A percentile compares a stretch with the other conserved stretches of the same genome.
Evolutionary conservation across 306 rosid species (phyloP).

Genomic region (Vigna radiata): DNA sequence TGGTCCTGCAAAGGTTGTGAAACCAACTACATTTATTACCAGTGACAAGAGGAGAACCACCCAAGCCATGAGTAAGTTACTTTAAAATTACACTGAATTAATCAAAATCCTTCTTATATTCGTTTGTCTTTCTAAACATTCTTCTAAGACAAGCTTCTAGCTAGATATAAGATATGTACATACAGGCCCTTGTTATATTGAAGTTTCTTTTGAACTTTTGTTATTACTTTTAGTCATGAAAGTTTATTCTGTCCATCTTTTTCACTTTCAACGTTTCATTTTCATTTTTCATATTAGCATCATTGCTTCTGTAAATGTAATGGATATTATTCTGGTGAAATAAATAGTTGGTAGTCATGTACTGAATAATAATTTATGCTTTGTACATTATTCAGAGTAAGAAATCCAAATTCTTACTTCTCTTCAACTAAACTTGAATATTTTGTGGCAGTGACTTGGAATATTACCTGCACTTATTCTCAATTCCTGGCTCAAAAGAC

Average conservation of each 20-base stretch:
- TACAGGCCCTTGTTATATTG: neutral
- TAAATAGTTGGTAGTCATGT: slow-evolving; percentile 6
- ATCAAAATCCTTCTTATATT: neutral
- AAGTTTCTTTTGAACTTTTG: neutral
- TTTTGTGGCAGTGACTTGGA: slow-evolving; percentile 95
- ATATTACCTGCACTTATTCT: slow-evolving; percentile 92
- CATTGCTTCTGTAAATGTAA: neutral
- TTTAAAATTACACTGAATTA: slow-evolving; percentile 21
- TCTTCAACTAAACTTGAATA: slow-evolving; percentile 35
- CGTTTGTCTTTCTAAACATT: slow-evolving; percentile 22
- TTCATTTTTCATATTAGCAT: neutral
- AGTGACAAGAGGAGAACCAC: slow-evolving; percentile 81
- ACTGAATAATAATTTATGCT: slow-evolving; percentile 16
- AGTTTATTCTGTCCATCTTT: neutral
- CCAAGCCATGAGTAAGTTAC: slow-evolving; percentile 89
- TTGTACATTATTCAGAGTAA: neutral
- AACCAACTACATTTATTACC: slow-evolving; percentile 66
- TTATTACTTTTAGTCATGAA: neutral
- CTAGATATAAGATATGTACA: slow-evolving; percentile 7
- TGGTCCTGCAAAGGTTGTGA: slow-evolving; percentile 77
- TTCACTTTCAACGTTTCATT: neutral
- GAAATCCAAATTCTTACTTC: slow-evolving; percentile 10
- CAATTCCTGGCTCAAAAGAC: slow-evolving; percentile 98
- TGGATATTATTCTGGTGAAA: slow-evolving; percentile 9
- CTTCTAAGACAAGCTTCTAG: neutral